A percentile compares a stretch with the other conserved stretches of the same genome.
phyloP scores from a whole-genome alignment of 2,329 filamentous ascomycete genomes.

The Aspergillus sp. region DNA sequence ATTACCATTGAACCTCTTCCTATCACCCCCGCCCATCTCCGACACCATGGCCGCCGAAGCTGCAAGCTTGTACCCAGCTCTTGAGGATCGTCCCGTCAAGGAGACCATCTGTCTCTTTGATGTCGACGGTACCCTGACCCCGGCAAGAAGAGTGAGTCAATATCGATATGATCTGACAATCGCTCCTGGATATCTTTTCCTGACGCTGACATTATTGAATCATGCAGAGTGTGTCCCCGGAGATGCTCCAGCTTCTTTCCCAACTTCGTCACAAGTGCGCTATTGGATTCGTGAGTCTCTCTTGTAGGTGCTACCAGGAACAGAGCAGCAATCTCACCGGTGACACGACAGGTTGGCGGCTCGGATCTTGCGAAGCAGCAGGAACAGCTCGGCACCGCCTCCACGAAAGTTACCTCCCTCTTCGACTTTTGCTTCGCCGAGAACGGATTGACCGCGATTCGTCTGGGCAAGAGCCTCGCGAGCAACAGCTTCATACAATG shows the following conservation, averaged over 20 bases:
- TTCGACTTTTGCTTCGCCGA: conserved; percentile 99
- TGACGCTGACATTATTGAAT: conserved; percentile 5
- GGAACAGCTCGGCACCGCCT: conserved; percentile 78
- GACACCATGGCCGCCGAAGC: conserved; percentile 29
- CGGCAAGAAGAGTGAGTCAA: conserved; percentile 64
- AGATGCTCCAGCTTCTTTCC: conserved; percentile 79
- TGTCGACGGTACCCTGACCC: conserved; percentile 89
- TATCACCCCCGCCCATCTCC: neutral
- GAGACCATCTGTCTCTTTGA: conserved; percentile 96
- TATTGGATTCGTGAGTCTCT: conserved; percentile 29
- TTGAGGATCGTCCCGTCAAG: conserved; percentile 80
- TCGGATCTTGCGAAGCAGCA: conserved; percentile 92
- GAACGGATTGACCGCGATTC: conserved; percentile 91
- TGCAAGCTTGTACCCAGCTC: conserved; percentile 60
- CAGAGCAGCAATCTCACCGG: conserved; percentile 7
- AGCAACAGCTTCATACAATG: conserved; percentile 86
- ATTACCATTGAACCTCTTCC: neutral
- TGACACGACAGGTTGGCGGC: conserved; percentile 63
- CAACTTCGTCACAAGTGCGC: conserved; percentile 64
- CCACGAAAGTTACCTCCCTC: conserved; percentile 70
- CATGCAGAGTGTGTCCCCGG: conserved; percentile 63
- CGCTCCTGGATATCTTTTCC: neutral
- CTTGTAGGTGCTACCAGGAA: neutral
- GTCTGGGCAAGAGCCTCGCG: conserved; percentile 71
- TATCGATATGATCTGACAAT: neutral